Base-by-base conservation (phyloP, 441 rosid species). In the Flueggea neowawraea region DNA sequence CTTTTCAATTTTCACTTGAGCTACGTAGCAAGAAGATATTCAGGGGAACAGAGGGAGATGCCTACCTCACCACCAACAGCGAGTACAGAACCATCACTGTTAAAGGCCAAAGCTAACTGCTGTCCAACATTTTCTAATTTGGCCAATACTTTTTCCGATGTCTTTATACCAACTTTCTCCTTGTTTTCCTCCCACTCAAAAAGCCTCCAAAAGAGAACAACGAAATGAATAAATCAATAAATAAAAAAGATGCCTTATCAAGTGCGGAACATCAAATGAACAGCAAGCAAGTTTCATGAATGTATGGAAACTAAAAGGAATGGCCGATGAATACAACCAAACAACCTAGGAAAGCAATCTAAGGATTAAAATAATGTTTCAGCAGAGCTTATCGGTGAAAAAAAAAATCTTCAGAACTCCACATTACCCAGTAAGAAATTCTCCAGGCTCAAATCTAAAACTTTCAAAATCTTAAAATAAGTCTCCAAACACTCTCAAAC, bases 21-120 rank as follows among this genome's bases (percentile, higher is more conserved):
- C n/a, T 47, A 10, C 50, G 1, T 9, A 4, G 50, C 12, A 12
- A 36, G 9, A 5, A 36, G 41, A 36, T 36, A 47, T 47, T 12
- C 31, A 61, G 16, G 15, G n/a, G 65, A 57, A 31, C 47, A 6
- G 0, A 14, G 55, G 56, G 39, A 73, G 61, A 67, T 61, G 61
- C 57, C 59, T 82, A 94, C 96, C 97, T 95, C 98, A 1, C 89
- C 86, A 54, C 99, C 99, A 63, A 73, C 71, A 55, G 97, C 97
- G 49, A 91, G 79, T 41, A 72, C 63, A 57, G 95, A 80, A 55
- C 89, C 86, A 13, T 91, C 91, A 31, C 58, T 76, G 76, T 83
- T 76, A 32, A 91, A 95, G 16, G 75, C 82, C 65, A 95, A 57
- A 52, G 91, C 89, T 63, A 91, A 75, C 72, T 86, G 98, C 69